A percentile compares a stretch with the other conserved stretches of the same genome.
These are phyloP conservation scores for Kurtzmaniella quercitrusa DNA, from an alignment of 1,139 yeast genomes.

Conservation along the genomic window DNA sequence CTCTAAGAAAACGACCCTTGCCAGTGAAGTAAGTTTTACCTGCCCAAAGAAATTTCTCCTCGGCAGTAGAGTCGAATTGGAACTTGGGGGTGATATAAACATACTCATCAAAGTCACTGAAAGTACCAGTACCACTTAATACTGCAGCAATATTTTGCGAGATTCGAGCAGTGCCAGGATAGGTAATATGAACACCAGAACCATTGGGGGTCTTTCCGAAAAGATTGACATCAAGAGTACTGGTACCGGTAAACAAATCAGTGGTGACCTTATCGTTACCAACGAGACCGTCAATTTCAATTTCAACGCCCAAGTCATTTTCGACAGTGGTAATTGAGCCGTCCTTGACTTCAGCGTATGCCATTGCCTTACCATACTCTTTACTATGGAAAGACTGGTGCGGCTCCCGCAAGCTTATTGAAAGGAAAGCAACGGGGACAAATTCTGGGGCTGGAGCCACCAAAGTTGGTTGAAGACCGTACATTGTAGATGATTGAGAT, in stretches of 20 bases:
- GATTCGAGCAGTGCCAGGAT: conserved; percentile 43
- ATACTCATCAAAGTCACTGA: conserved; percentile 37
- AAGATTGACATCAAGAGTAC: conserved; percentile 46
- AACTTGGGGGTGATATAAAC: conserved; percentile 45
- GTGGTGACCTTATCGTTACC: conserved; percentile 49
- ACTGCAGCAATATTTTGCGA: conserved; percentile 32
- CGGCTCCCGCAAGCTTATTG: conserved; percentile 19
- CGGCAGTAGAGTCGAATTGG: conserved; percentile 32
- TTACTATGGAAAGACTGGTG: conserved; percentile 15
- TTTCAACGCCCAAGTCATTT: conserved; percentile 26
- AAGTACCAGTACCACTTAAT: conserved; percentile 20
- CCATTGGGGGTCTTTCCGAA: conserved; percentile 40
- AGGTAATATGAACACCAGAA: conserved; percentile 35
- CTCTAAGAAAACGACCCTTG: conserved; percentile 51
- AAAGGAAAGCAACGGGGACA: conserved; percentile 28
- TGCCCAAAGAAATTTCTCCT: conserved; percentile 47
- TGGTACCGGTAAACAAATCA: conserved; percentile 21
- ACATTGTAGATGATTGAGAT: background rate
- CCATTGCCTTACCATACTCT: conserved; percentile 13
- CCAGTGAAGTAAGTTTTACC: conserved; percentile 42
- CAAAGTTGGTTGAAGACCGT: conserved; percentile 11
- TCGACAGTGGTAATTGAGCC: conserved; percentile 27
- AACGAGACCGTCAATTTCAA: conserved; percentile 19
- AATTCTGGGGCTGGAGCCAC: conserved; percentile 19
- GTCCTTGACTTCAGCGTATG: conserved; percentile 17